Base-by-base conservation (phyloP, 2,329 filamentous ascomycete genomes). In the Davidsoniella australis region DNA sequence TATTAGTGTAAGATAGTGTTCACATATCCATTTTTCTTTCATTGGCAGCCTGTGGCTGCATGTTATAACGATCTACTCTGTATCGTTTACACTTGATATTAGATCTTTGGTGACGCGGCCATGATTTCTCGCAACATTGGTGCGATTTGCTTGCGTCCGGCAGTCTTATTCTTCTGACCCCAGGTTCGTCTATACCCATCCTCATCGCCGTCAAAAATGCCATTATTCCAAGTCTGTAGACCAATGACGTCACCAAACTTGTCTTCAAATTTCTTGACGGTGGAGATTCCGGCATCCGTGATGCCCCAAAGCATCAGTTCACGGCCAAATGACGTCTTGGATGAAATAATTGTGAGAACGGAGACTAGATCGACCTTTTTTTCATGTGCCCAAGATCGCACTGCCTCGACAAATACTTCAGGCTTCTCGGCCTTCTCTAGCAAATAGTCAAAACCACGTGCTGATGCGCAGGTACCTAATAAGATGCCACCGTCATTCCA, bases 231-330 rank as follows among this genome's bases (percentile, higher is more conserved):
- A 0, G 61, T 58, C 57, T 71, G 64, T 36, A 91, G 61, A 18
- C 71, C 66, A 54, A 91, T 60, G 51, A 66, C 66, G 12, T 68
- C 67, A 2, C 55, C 58, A 5, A 68, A 65, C 6, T 59, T 58
- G 6, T 62, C 58, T 17, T 63, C 68, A 57, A 89, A 89, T 14
- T 59, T 62, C 58, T 70, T 64, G 14, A 72, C 72, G 1, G 73
- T 75, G 3, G 61, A 57, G 0, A 66, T 64, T 0, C 71, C 78
- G 3, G 61, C 60, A 1, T 69, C 64, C 23, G 67, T 72, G 1
- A 76, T 58, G 0, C 72, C 79, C 74, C 80, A 82, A 0, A 88
- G 63, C 5, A 89, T 63, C 37, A 87, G 60, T 58, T 91, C 76
- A 46, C 85, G 67, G 55, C 68, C 66, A 54, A 87, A 85, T 14